Evolutionary conservation across 192 early-diverging fungal genomes (phyloP), one percentile per base, ranked within the genome.

Genomic region (Coemansia sp.): DNA sequence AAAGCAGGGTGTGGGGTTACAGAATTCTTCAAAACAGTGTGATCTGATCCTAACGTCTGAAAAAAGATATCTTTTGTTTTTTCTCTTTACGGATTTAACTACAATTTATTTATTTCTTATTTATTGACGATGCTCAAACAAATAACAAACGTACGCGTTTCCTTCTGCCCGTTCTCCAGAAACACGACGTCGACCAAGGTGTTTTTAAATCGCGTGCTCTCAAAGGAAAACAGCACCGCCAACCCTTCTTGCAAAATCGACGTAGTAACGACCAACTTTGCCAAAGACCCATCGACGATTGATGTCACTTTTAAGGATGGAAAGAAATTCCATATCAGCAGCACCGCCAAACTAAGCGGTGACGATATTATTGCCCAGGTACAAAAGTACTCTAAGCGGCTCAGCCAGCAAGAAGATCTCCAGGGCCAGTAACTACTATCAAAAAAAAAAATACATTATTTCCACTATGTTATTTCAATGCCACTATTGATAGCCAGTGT

Each of bases 181-280:
- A 55, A 64, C 53, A 65, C 83, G 38, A 85, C 83, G 0, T 77
- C 83, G 2, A 63, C 75, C 43, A 85, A 71, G 29, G 78, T 85
- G 61, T 85, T 85, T 40, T 46, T 85, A 55, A 80, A 71, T 62
- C 83, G 75, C 27, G 72, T 79, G 34, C 68, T 70, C 20, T 80
- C 78, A 29, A 80, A 80, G 49, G 53, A 80, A 61, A 85, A 85
- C 73, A 40, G 20, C 7, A 15, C 58, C 3, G 74, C 78, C 20
- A 85, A 85, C 72, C 83, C 83, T 1, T 60, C 60, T 24, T 85
- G 83, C 75, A 71, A 85, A 67, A 85, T 85, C 70, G 64, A 80
- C 24, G 55, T 85, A 11, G 44, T 62, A 2, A 77, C 75, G 27
- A 72, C 75, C 24, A 34, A 66, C 31, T 62, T 47, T 43, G 36